Conservation (phyloP, 2,329 filamentous ascomycete species). For the Tolypocladium endophyticum region DNA sequence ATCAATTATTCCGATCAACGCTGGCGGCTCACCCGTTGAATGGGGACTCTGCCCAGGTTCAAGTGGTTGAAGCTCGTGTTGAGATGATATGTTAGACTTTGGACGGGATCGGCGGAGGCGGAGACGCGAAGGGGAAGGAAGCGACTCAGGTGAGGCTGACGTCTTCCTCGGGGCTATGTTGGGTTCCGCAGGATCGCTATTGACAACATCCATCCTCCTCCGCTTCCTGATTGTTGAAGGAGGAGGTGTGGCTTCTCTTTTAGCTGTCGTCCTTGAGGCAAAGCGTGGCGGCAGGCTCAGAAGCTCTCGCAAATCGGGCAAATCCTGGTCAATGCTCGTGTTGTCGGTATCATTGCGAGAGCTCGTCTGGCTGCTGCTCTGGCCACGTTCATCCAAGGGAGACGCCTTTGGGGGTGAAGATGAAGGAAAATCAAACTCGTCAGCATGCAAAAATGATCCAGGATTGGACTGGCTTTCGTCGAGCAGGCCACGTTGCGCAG, state of each 20-base stretch:
- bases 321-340: conserved; percentile 27
- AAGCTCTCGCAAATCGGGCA: conserved; percentile 26
- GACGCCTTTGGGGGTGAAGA: conserved; percentile 19
- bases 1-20: conserved; percentile 1
- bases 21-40: not conserved
- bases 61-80: not conserved
- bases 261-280: conserved; percentile 7
- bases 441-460: conserved; percentile 8
- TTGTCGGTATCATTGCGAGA: conserved; percentile 24
- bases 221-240: conserved; percentile 18
- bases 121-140: not conserved
- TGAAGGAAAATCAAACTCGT: conserved; percentile 13
- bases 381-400: conserved; percentile 11
- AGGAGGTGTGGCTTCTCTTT: conserved; percentile 12
- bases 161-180: no score
- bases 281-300: conserved; percentile 10
- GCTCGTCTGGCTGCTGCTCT: conserved; percentile 22
- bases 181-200: conserved; percentile 20
- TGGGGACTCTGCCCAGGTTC: not conserved
- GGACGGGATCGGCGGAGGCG: not conserved
- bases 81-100: not conserved
- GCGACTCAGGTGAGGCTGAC: not conserved
- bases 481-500: conserved; percentile 15
- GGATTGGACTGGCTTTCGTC: conserved; percentile 24
- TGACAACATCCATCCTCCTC: conserved; percentile 16